A percentile compares a stretch with the other conserved stretches of the same genome.
These are phyloP conservation scores for Sugiyamaella marilandica DNA, from an alignment of 805 yeast species.

Conservation along the genomic window DNA sequence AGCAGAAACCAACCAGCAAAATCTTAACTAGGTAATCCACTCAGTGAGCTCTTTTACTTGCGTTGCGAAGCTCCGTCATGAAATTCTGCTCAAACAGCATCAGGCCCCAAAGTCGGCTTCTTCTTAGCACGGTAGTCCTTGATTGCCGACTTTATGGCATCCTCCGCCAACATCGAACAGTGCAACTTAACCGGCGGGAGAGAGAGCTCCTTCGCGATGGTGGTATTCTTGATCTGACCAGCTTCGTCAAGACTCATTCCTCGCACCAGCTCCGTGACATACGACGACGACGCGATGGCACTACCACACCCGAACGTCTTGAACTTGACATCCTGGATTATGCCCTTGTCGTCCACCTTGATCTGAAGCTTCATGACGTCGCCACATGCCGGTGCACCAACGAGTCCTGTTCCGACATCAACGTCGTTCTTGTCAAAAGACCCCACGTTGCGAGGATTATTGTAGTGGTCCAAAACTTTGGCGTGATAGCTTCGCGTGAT, in stretches of 20 bases:
- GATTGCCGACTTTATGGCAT: constrained; percentile 95
- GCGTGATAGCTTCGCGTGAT: constrained; percentile 58
- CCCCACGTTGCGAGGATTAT: constrained; percentile 96
- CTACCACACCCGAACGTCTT: constrained; percentile 99
- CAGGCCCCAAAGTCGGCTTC: constrained; percentile 59
- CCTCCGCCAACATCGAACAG: constrained; percentile 98
- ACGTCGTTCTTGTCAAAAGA: constrained; percentile 70
- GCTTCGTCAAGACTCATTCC: constrained; percentile 96
- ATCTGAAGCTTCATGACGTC: constrained; percentile 98
- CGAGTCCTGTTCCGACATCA: constrained; percentile 93
- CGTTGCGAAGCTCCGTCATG: too few relatives aligned
- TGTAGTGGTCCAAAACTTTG: constrained; percentile 92
- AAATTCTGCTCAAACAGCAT: constrained; percentile 23
- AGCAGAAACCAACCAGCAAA: too few relatives aligned
- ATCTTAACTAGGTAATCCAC: too few relatives aligned
- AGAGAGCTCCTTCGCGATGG: constrained; percentile 88
- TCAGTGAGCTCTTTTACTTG: too few relatives aligned
- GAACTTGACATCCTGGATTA: constrained; percentile 91
- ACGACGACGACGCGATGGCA: constrained; percentile 94
- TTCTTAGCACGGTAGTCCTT: constrained; percentile 91
- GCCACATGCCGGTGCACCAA: constrained; percentile 99
- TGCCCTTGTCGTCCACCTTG: constrained; percentile 86
- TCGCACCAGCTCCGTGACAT: constrained; percentile 90
- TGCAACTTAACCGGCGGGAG: constrained; percentile 97
- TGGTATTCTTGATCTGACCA: constrained; percentile 83